phyloP scores from a whole-genome alignment of 257 asterid genomes.

The Penstemon davidsonii region DNA sequence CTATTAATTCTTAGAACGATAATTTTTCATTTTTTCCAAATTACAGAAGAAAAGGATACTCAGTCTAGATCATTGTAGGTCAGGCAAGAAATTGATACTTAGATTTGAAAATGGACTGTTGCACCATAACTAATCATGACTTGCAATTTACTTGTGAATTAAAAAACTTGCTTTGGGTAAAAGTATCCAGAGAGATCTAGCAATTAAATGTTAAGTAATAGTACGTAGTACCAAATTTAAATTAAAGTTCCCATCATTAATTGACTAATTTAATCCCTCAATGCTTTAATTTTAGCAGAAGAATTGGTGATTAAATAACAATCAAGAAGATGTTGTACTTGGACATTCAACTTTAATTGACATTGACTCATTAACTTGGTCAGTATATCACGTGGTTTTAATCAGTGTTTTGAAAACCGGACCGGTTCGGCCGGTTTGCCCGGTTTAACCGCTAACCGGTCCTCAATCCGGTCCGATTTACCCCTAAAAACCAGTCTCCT shows the following conservation, averaged over 20 bases:
- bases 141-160: slow-evolving; percentile 25
- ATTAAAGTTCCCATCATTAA: slow-evolving; percentile 25
- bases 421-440: too few species aligned
- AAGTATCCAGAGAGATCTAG: slow-evolving; percentile 23
- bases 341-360: slow-evolving; percentile 25
- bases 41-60: background rate
- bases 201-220: background rate
- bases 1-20: too few species aligned
- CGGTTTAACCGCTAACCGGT: too few species aligned
- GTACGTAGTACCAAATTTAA: slow-evolving; percentile 1
- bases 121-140: slow-evolving; percentile 26
- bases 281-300: background rate
- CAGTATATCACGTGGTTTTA: background rate
- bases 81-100: background rate
- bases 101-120: slow-evolving; percentile 1
- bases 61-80: slow-evolving; percentile 18
- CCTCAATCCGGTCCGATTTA: too few species aligned
- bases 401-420: too few species aligned
- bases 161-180: slow-evolving; percentile 35
- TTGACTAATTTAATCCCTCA: background rate
- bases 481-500: too few species aligned
- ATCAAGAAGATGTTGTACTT: background rate
- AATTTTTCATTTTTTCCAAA: background rate
- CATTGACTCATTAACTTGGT: slow-evolving; percentile 21
- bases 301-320: background rate